Evolutionary conservation across 371 early-diverging fungal species (phyloP).

Genomic region (Funneliformis caledonium): DNA sequence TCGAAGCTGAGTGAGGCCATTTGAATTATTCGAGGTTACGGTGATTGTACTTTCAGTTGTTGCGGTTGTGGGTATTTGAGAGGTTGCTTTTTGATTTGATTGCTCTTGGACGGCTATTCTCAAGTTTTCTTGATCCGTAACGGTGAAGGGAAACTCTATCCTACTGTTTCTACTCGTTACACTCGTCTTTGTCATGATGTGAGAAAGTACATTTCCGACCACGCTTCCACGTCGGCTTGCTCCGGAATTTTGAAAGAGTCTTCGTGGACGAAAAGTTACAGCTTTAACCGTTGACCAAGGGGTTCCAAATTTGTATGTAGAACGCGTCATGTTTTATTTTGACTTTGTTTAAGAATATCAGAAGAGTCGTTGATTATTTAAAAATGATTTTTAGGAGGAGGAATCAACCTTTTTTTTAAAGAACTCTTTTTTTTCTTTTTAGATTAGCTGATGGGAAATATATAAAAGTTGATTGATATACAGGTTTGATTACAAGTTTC

Average conservation of each 20-base stretch:
- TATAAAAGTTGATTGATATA: background rate
- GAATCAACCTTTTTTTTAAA: too few species aligned
- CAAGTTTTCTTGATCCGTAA: constrained; percentile 28
- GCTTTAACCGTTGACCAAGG: constrained; percentile 12
- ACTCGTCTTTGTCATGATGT: background rate
- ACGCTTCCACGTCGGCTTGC: constrained; percentile 30
- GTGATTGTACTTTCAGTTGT: background rate
- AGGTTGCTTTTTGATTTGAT: background rate
- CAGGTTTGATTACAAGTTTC: background rate
- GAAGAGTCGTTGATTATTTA: background rate
- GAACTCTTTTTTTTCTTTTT: background rate
- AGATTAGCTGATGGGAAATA: background rate
- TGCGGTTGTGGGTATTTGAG: background rate
- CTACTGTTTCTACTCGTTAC: constrained; percentile 13
- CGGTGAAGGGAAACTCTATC: constrained; percentile 18
- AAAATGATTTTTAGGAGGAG: too few species aligned
- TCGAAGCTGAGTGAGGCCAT: background rate
- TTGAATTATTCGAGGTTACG: background rate
- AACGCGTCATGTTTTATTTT: constrained; percentile 2
- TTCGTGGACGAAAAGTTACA: constrained; percentile 1
- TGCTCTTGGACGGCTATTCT: constrained; percentile 7
- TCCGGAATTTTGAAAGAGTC: constrained; percentile 27
- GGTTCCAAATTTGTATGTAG: background rate
- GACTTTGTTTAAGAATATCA: background rate
- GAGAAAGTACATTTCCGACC: constrained; percentile 4